Base-by-base conservation (phyloP, 1,284 basidiomycete species). In the Ceratobasidium sp. region DNA sequence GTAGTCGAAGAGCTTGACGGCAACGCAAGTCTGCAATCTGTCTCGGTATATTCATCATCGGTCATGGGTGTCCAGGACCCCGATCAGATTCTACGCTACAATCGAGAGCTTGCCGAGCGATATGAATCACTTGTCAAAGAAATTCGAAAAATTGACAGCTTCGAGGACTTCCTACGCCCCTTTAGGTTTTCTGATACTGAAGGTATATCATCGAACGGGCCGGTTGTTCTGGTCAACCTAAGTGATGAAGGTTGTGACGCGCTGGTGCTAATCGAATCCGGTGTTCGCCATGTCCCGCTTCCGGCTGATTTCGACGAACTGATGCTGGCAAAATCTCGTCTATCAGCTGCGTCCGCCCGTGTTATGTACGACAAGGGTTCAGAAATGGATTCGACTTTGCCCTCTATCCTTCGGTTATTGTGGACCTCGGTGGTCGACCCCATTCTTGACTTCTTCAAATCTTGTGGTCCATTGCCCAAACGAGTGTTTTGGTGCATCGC, bases 181-280 rank as follows among this genome's bases (percentile, higher is more conserved):
- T 61, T 44, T 6, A 61, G 48, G 28, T 65, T 62, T 15, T 40
- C 70, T 15, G 52, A 73, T 12, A 50, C 77, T 3, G 13, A 23
- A 7, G 20, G 57, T n/a, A 69, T 68, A 28, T 76, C 76, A 12
- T 3, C 48, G 17, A 33, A 40, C 13, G 77, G 78, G 1, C 78
- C 78, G 7, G 52, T 79, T 20, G 46, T 79, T 26, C 20, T 79
- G 42, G 40, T 79, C 17, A 79, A 79, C 67, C 26, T 64, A 6
- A 64, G 76, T 40, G 23, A 64, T 26, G 50, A 66, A 17, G 26
- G 67, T 52, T 77, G 62, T 44, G 74, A 79, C 46, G 78, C 78
- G 3, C 54, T 77, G 28, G 46, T 79, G n/a, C 23, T 79, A 6
- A 20, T 56, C 6, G 44, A 44, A 1, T 57, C 66, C 5, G 68